These are phyloP conservation scores for Baeospora myosura DNA, from an alignment of 1,284 basidiomycete genomes.

Conservation along the genomic window DNA sequence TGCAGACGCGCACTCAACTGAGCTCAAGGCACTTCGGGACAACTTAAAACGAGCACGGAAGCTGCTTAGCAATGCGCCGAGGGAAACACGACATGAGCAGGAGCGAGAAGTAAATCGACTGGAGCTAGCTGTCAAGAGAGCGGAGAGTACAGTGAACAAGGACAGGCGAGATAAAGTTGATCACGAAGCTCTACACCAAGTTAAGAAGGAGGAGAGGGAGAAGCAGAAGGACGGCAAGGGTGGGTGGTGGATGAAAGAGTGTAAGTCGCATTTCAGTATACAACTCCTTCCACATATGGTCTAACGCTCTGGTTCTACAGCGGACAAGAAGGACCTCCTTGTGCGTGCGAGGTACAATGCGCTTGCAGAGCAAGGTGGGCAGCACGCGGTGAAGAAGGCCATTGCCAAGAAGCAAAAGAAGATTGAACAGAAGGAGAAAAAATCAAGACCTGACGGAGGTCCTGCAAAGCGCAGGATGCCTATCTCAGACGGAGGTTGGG, in stretches of 20 bases:
- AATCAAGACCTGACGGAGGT: conserved; percentile 63
- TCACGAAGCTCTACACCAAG: conserved; percentile 52
- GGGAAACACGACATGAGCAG: conserved; percentile 54
- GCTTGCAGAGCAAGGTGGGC: conserved; percentile 67
- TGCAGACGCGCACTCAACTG: conserved; percentile 56
- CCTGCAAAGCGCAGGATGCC: no score
- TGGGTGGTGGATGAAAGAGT: conserved; percentile 84
- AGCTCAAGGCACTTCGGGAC: conserved; percentile 61
- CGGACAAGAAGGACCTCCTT: conserved; percentile 69
- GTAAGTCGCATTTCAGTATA: no score
- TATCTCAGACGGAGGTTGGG: no score
- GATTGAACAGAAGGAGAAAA: conserved; percentile 85
- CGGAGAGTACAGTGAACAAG: conserved; percentile 74
- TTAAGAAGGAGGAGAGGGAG: conserved; percentile 64
- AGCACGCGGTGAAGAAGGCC: conserved; percentile 76
- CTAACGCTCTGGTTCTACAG: conserved; percentile 32
- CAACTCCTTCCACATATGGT: no score
- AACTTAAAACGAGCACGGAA: conserved; percentile 67
- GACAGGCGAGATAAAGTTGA: conserved; percentile 68
- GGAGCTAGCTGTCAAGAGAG: conserved; percentile 72
- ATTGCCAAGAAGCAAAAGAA: conserved; percentile 88
- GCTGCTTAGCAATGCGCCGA: conserved; percentile 57
- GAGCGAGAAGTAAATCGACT: conserved; percentile 68
- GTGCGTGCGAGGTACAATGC: conserved; percentile 72
- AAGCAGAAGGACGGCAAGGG: conserved; percentile 74